Evolutionary conservation across 2,329 filamentous ascomycete genomes (phyloP), one percentile per base, ranked within the genome.

Genomic region (Xylaria sp.): DNA sequence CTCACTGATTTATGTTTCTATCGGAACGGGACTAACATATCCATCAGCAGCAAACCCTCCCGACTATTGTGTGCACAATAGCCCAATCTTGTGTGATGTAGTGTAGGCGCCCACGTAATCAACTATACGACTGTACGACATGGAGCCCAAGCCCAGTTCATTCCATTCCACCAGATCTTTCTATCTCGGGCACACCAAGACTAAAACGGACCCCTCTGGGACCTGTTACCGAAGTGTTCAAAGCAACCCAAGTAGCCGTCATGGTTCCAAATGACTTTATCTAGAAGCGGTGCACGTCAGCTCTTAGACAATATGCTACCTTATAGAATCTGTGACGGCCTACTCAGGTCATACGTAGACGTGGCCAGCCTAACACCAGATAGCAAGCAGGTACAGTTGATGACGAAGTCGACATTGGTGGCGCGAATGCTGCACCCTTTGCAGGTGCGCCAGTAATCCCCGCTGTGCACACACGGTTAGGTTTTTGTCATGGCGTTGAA

Each of bases 231-330:
- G 12, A 75, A 60, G 36, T 76, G 74, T 41, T 73, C 73, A 67
- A 78, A 82, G 73, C 81, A 83, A 18, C 78, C 79, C 57, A 81
- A 69, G n/a, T 69, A 69, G 5, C 81, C 81, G 48, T 82, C 72
- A 8, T 74, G 73, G 63, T 82, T 79, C 71, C 76, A 79, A 32
- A 83, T 63, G 20, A 80, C 58, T 5, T 72, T 72, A 68, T 82
- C 81, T 82, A 28, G 20, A 58, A 30, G 12, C n/a, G 36, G 36
- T 28, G 28, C 28, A 39, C 6, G 55, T 60, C 36, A 58, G 70
- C 65, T 39, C 65, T 56, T 20, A 30, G 32, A 50, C 34, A 25
- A 53, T 28, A 45, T 45, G 15, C 43, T 43, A 2, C 10, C 18
- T 10, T 8, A 53, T 36, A 4, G n/a, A 34, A 15, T 23, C 6